Percentiles rank a stretch among this genome's conserved stretches.
phyloP scores from a whole-genome alignment of 1,284 basidiomycete species.

The Trichosporon asahii region DNA sequence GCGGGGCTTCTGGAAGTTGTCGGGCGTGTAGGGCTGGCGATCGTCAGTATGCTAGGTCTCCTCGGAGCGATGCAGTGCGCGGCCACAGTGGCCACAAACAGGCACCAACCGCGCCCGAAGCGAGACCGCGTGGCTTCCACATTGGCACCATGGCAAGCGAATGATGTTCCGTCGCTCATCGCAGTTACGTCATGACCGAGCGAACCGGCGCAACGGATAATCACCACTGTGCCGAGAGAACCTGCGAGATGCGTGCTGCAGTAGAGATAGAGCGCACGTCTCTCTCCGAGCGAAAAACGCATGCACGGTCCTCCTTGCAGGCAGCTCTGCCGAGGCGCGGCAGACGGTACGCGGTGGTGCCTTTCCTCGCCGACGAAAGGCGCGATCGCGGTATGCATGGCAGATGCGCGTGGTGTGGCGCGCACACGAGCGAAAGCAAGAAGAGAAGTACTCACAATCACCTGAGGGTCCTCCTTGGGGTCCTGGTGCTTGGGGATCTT shows the following conservation, averaged over 20 bases:
- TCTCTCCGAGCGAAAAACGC: neutral
- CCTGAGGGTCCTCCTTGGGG: conserved; percentile 28
- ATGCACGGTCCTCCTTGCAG: neutral
- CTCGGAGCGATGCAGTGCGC: too few species aligned
- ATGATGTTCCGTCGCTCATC: neutral
- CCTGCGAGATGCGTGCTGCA: neutral
- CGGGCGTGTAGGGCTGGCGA: conserved; percentile 47
- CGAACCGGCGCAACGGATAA: neutral
- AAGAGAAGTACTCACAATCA: conserved; percentile 37
- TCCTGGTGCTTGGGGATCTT: conserved; percentile 25
- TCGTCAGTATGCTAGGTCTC: neutral
- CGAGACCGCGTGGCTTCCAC: neutral
- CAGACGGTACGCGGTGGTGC: neutral
- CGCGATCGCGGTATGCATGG: neutral
- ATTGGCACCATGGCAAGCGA: neutral
- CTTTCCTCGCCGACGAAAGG: neutral
- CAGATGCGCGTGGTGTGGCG: neutral
- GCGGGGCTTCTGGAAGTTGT: conserved; percentile 36
- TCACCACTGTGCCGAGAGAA: neutral
- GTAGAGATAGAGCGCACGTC: neutral
- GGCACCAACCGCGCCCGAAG: neutral
- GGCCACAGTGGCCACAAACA: too few species aligned
- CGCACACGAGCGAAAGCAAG: neutral
- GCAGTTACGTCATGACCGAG: neutral
- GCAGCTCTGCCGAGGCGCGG: neutral